phyloP scores from a whole-genome alignment of 2,329 filamentous ascomycete genomes.

The Fusarium armeniacum region DNA sequence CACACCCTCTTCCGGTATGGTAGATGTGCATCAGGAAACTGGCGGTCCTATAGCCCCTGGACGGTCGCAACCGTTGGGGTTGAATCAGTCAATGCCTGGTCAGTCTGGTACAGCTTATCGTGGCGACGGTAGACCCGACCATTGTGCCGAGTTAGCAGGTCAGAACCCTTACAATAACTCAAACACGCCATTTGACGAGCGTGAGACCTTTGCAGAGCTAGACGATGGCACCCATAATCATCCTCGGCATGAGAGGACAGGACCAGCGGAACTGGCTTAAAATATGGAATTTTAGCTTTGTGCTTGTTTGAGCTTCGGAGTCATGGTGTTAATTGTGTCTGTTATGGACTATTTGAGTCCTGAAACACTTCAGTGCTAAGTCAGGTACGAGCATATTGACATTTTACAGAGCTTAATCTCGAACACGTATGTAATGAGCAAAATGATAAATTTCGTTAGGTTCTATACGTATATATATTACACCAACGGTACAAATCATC shows the following conservation, averaged over 20 bases:
- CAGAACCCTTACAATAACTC: constrained; percentile 36
- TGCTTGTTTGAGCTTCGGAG: constrained; percentile 24
- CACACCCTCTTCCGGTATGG: constrained; percentile 29
- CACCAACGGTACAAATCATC: constrained; percentile 45
- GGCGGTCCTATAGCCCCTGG: constrained; percentile 14
- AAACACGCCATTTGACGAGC: constrained; percentile 19
- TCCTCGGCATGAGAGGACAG: constrained; percentile 18
- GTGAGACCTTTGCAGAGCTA: constrained; percentile 25
- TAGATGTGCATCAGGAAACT: constrained; percentile 24
- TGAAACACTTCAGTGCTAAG: background rate
- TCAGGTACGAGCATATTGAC: constrained; percentile 18
- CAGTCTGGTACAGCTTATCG: constrained; percentile 42
- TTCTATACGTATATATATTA: constrained; percentile 45
- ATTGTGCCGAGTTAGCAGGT: constrained; percentile 42
- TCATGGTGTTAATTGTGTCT: constrained; percentile 12
- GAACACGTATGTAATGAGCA: constrained; percentile 16
- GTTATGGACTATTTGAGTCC: background rate
- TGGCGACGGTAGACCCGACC: constrained; percentile 38
- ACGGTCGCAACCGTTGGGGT: constrained; percentile 8
- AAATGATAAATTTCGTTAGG: constrained; percentile 41
- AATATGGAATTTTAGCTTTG: background rate
- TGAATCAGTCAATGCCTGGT: constrained; percentile 25
- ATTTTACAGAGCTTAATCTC: constrained; percentile 7
- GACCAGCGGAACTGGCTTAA: constrained; percentile 25
- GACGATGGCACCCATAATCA: constrained; percentile 26